These are phyloP conservation scores for Picochlorum sp. DNA, from an alignment of 139 green algal species.

Conservation along the genomic window DNA sequence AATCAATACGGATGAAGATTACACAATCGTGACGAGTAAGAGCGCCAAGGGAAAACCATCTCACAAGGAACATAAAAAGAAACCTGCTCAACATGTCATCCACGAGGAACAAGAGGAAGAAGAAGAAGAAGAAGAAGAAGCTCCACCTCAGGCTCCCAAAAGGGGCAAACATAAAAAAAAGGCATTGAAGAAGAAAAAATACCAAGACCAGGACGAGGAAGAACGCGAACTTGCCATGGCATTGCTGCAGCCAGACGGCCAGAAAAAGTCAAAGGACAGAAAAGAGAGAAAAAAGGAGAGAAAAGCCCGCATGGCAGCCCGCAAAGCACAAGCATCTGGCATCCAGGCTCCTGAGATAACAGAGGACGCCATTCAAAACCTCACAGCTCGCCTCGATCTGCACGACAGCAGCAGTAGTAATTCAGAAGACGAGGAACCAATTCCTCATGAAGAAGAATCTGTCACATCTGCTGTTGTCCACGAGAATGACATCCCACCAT, in stretches of 20 bases:
- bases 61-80: constrained; percentile 12
- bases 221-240: constrained; percentile 67
- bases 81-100: background rate
- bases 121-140: background rate
- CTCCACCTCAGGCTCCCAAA: constrained; percentile 38
- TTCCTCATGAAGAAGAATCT: constrained; percentile 15
- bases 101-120: no score
- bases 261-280: constrained; percentile 49
- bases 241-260: constrained; percentile 47
- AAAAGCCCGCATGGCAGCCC: constrained; percentile 49
- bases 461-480: background rate
- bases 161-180: constrained; percentile 72
- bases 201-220: constrained; percentile 91
- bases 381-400: constrained; percentile 33
- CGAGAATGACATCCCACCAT: no score
- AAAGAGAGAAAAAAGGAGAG: constrained; percentile 47
- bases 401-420: background rate
- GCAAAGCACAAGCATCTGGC: constrained; percentile 14
- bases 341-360: constrained; percentile 21
- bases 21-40: no score
- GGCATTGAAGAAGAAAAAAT: constrained; percentile 49
- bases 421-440: background rate
- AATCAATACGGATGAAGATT: constrained; percentile 1
- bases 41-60: constrained; percentile 6
- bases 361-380: constrained; percentile 38